Evolutionary conservation across 805 yeast species (phyloP), one percentile per base, ranked within the genome.

Genomic region (Starmerella tilneyi): DNA sequence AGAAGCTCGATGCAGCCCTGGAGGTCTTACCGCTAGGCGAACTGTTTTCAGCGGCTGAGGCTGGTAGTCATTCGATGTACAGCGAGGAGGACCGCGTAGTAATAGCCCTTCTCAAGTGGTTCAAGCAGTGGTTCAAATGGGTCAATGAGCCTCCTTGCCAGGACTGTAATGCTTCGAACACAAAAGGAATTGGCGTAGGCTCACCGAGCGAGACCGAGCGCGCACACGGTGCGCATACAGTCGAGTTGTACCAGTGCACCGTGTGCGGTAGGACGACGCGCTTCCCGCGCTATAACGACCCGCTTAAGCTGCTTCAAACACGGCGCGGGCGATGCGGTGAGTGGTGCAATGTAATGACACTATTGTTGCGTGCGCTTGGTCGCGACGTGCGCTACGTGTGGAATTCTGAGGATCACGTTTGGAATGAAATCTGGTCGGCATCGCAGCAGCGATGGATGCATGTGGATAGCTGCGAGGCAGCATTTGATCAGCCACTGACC

Each of bases 321-420:
- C 65, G 84, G 34, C 59, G 59, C 27, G 97, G 97, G 0, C 69
- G 97, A 39, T 89, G 97, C 63, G 97, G 97, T 1, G 97, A 89
- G 61, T 89, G 94, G 94, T 89, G 88, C 45, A 82, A 83, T 54
- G 76, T 89, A 51, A 86, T 88, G 59, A 71, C 82, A 36, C 65
- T 84, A 28, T 63, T 86, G 2, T 64, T 88, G 44, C 69, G 78
- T 22, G 76, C 94, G 0, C 64, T 88, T 34, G 83, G 80, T 0
- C 57, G 77, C 4, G 67, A 76, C 22, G 74, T 75, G 1, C 64
- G 97, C 42, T 86, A 81, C 57, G 66, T 88, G 2, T 84, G 94
- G 94, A 86, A 85, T 60, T 67, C 74, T 7, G 97, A 89, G 59
- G 97, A 89, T 60, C 97, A 89, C 60, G 96, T 57, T 3, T 89